Percentiles rank a stretch among this genome's conserved stretches.
phyloP scores from a whole-genome alignment of 805 yeast species.

The Candida sonorensis region DNA sequence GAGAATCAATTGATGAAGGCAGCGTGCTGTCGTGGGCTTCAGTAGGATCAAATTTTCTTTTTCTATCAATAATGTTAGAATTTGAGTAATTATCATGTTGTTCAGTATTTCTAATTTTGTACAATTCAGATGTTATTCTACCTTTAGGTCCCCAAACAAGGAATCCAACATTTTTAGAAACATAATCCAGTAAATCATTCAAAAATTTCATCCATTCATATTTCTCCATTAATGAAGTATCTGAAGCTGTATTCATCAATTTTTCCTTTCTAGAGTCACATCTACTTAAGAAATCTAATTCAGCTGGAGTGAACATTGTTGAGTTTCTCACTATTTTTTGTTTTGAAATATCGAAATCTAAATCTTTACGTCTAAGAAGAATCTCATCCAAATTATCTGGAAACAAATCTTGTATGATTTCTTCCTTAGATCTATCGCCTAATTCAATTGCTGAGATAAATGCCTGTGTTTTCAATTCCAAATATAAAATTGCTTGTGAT shows the following conservation, averaged over 20 bases:
- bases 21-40: too few relatives aligned
- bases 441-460: constrained; percentile 80
- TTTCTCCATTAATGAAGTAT: constrained; percentile 52
- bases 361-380: constrained; percentile 32
- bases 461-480: constrained; percentile 93
- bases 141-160: constrained; percentile 58
- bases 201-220: constrained; percentile 86
- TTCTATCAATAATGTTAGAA: too few relatives aligned
- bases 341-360: constrained; percentile 18
- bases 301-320: constrained; percentile 58
- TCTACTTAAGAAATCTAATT: constrained; percentile 67
- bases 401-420: constrained; percentile 67
- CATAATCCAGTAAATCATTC: constrained; percentile 71
- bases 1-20: too few relatives aligned
- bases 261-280: constrained; percentile 66
- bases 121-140: constrained; percentile 22
- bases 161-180: constrained; percentile 65
- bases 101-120: constrained; percentile 6
- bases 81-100: too few relatives aligned
- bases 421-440: constrained; percentile 52
- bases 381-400: constrained; percentile 56
- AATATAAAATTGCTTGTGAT: constrained; percentile 69
- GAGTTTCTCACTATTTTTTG: constrained; percentile 22
- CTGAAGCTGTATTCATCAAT: constrained; percentile 40
- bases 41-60: not conserved